Base-by-base conservation (phyloP, 768 basidiomycete genomes). In the Lyophyllum decastes region DNA sequence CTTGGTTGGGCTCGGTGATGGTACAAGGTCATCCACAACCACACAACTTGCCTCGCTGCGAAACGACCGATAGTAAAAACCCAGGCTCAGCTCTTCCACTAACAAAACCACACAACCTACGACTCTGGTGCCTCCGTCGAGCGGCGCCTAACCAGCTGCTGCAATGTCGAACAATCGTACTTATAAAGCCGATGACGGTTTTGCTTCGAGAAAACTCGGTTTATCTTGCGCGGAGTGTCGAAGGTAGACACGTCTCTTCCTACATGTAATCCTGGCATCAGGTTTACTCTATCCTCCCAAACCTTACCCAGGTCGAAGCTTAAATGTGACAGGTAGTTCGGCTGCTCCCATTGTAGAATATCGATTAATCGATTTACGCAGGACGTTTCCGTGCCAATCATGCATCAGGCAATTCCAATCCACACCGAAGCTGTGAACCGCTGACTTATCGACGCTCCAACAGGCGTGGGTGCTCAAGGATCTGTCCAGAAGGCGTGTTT, bases 181-280 rank as follows among this genome's bases (percentile, higher is more conserved):
- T 4, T 17, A 49, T 33, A 63, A 59, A 24, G 49, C 38, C 34
- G 64, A 62, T 43, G 66, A 64, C 48, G 55, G 50, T 43, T 55
- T 45, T 55, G 49, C 54, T 16, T 60, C 73, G 11, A 71, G 76
- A 49, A 81, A 78, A 62, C 63, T 69, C 33, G 78, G 76, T 0
- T 65, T 81, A 24, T 81, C 82, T 17, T 83, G 82, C 60, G 80
- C 81, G 45, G 82, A 83, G 63, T 83, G 82, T 62, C 74, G 81
- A 40, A 72, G 82, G 81, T 80, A 50, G 14, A 68, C 45, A 24
- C 30, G n/a, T n/a, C n/a, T n/a, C n/a, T 33, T 55, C 19, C n/a
- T n/a, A 33, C 41, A 30, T 17, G 45, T 27, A n/a, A 33, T 14
- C 30, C 41, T 47, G 26, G 17, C 52, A n/a, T 21, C 27, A 26